Conservation (phyloP, 2,329 filamentous ascomycete species). For the Calonectria hongkongensis region DNA sequence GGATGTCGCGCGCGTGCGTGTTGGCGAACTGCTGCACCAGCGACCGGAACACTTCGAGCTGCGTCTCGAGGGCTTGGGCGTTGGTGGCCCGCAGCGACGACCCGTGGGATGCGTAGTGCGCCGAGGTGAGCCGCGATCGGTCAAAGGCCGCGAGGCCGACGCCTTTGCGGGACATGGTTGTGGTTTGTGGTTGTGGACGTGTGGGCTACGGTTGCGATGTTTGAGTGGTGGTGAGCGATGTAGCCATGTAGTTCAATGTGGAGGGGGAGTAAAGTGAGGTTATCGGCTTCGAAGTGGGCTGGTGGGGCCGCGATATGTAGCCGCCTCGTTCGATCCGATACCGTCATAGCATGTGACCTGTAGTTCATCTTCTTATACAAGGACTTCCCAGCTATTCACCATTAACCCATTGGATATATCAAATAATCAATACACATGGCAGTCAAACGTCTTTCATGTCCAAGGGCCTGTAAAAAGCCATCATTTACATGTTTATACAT, state of each 20-base stretch:
- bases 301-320: constrained; percentile 42
- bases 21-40: constrained; percentile 95
- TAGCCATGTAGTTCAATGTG: constrained; percentile 6
- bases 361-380: background rate
- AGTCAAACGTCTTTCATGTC: background rate
- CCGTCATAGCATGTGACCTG: constrained; percentile 33
- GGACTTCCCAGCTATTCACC: background rate
- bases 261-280: constrained; percentile 29
- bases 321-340: constrained; percentile 31
- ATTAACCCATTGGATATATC: too few relatives aligned
- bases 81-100: constrained; percentile 89
- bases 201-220: background rate
- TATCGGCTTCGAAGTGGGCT: constrained; percentile 37
- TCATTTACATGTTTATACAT: constrained; percentile 31
- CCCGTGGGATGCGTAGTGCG: constrained; percentile 94
- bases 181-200: background rate
- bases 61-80: constrained; percentile 89
- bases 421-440: background rate
- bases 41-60: constrained; percentile 96
- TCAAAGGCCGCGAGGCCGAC: constrained; percentile 94
- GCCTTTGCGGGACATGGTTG: constrained; percentile 82
- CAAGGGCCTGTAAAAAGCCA: constrained; percentile 25
- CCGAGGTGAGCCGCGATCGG: constrained; percentile 87
- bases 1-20: constrained; percentile 96
- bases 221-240: background rate